phyloP scores from a whole-genome alignment of 1,284 basidiomycete species.

The Ganoderma sinense region DNA sequence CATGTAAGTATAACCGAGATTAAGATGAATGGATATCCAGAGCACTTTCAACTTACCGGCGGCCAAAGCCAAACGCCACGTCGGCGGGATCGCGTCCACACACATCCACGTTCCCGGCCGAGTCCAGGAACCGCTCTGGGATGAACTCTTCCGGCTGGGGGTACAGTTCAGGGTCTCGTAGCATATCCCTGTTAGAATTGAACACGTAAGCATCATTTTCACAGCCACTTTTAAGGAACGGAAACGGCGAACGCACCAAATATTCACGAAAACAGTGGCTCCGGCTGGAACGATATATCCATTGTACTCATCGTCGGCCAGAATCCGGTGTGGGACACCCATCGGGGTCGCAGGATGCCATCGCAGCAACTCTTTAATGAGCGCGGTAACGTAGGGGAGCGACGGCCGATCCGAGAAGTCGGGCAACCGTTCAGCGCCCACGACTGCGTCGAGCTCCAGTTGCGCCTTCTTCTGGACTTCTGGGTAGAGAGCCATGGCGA shows the following conservation, averaged over 20 bases:
- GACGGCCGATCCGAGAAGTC: constrained; percentile 36
- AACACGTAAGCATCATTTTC: too few relatives aligned
- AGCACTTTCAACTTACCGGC: constrained; percentile 7
- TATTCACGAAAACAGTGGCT: constrained; percentile 18
- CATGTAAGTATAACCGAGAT: too few relatives aligned
- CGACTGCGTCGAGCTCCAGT: constrained; percentile 41
- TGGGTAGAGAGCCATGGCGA: constrained; percentile 41
- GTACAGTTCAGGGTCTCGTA: constrained; percentile 30
- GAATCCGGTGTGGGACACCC: constrained; percentile 23
- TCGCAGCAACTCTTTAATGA: constrained; percentile 43
- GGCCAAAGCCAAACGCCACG: constrained; percentile 19
- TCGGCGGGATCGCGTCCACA: constrained; percentile 2
- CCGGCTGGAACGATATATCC: constrained; percentile 22
- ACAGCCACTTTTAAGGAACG: too few relatives aligned
- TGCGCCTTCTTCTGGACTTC: constrained; percentile 40
- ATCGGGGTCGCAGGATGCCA: constrained; percentile 37
- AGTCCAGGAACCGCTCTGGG: constrained; percentile 19
- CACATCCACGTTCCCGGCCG: neutral
- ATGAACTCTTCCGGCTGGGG: constrained; percentile 27
- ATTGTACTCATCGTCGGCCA: constrained; percentile 24
- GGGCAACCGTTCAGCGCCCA: constrained; percentile 41
- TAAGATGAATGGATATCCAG: too few relatives aligned
- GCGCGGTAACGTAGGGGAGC: constrained; percentile 41
- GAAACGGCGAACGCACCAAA: constrained; percentile 13
- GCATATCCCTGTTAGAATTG: constrained; percentile 18